Base-by-base conservation (phyloP, 1,284 basidiomycete species). In the Cystobasidiaceae sp. region DNA sequence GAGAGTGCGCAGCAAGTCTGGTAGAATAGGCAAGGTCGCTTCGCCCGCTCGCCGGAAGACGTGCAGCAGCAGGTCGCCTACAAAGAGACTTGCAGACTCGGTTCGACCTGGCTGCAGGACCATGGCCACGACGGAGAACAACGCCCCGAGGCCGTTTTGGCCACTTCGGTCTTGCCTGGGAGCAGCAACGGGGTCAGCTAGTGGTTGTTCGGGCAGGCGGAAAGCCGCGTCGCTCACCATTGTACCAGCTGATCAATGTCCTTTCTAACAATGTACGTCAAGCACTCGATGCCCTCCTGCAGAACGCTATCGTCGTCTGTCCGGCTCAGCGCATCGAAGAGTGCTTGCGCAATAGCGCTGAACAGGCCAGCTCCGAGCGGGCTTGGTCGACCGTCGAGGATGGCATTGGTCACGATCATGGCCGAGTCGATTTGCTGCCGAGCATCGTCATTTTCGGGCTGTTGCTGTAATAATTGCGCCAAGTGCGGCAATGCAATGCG, bases 51-150 rank as follows among this genome's bases (percentile, higher is more conserved):
- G 84, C 21, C 94, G 83, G 67, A 98, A 81, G 21, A 98, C 79
- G 72, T 97, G 92, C 68, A 97, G 89, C 73, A 98, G 89, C 44
- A 98, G 81, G 74, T 97, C 93, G 41, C 94, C 94, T 45, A 97
- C 87, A 55, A 89, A 88, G 9, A 97, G 82, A 11, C 93, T 93
- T 41, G 90, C 92, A 1, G 90, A 87, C 67, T 91, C 85, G 68
- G 82, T 86, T 65, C 78, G 78, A 17, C 74, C 73, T 0, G 81
- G 81, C 60, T 85, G 82, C 13, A 97, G 80, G 52, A 89, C 82
- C 68, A 83, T 85, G 13, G 87, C 89, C 19, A 96, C 84, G 19
- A 93, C 78, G 19, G 81, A 80, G 46, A 94, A 80, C 23, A 89
- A 82, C 67, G 85, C 81, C 19, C 86, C 85, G 9, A 94, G 82